phyloP scores from a whole-genome alignment of 108 stramenopile species.

The Discostella stelligeroides region DNA sequence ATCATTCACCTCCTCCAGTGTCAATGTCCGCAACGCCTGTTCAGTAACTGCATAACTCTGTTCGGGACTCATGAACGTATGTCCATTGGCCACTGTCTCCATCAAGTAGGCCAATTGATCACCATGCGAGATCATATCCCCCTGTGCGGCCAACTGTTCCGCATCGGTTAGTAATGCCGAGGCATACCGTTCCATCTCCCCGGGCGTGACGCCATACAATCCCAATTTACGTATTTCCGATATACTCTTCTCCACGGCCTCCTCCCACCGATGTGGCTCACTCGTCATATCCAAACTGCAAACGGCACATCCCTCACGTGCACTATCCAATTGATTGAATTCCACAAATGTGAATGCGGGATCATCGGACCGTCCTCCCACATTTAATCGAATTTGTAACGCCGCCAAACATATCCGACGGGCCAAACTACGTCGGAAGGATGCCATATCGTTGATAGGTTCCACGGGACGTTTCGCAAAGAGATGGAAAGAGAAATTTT shows the following conservation, averaged over 20 bases:
- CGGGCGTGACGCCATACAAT: slow-evolving; percentile 85
- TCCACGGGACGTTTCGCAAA: slow-evolving; percentile 97
- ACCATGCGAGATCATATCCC: slow-evolving; percentile 90
- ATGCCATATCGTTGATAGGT: slow-evolving; percentile 79
- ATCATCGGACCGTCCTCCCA: slow-evolving; percentile 87
- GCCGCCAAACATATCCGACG: slow-evolving; percentile 92
- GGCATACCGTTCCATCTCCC: slow-evolving; percentile 94
- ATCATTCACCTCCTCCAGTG: slow-evolving; percentile 93
- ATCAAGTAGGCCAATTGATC: slow-evolving; percentile 95
- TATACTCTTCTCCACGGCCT: slow-evolving; percentile 88
- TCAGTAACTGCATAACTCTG: slow-evolving; percentile 90
- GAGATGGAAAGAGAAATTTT: slow-evolving; percentile 94
- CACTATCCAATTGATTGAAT: slow-evolving; percentile 97
- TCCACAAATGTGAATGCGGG: slow-evolving; percentile 97
- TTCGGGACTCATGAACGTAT: slow-evolving; percentile 96
- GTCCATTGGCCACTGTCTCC: slow-evolving; percentile 96
- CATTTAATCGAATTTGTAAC: slow-evolving; percentile 95
- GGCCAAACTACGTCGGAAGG: slow-evolving; percentile 86
- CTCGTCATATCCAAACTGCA: slow-evolving; percentile 96
- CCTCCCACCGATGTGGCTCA: slow-evolving; percentile 92
- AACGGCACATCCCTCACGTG: slow-evolving; percentile 96
- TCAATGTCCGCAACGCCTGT: slow-evolving; percentile 82
- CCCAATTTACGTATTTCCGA: slow-evolving; percentile 94
- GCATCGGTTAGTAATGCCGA: slow-evolving; percentile 92
- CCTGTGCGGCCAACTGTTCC: slow-evolving; percentile 92